Evolutionary conservation across 257 asterid genomes (phyloP).

Genomic region (Handroanthus guayacan): DNA sequence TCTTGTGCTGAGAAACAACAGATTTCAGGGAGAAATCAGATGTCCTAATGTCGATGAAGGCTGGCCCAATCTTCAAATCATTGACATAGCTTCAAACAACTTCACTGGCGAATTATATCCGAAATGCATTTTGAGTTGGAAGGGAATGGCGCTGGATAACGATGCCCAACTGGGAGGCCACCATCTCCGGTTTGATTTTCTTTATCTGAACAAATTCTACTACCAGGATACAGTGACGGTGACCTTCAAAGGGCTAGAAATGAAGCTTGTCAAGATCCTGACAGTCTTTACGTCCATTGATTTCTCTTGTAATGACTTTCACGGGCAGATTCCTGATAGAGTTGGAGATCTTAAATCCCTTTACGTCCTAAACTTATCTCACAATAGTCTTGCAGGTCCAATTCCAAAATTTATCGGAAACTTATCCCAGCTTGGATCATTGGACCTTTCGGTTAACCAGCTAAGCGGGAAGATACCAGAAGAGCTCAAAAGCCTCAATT

Average conservation of each 20-base stretch:
- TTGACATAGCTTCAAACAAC: conserved; percentile 61
- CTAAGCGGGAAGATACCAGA: conserved; percentile 54
- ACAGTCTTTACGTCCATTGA: conserved; percentile 60
- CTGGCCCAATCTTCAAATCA: conserved; percentile 74
- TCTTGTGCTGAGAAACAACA: conserved; percentile 59
- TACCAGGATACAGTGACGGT: conserved; percentile 67
- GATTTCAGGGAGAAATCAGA: conserved; percentile 51
- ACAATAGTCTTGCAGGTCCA: conserved; percentile 52
- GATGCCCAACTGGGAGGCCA: conserved; percentile 25
- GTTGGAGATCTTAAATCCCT: conserved; percentile 60
- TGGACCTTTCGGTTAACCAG: conserved; percentile 60
- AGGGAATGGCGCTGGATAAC: conserved; percentile 47
- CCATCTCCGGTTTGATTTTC: conserved; percentile 39
- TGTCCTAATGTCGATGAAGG: conserved; percentile 40
- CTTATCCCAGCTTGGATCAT: conserved; percentile 53
- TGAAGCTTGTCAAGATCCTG: conserved; percentile 65
- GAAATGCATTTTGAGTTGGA: conserved; percentile 45
- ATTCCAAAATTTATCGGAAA: conserved; percentile 66
- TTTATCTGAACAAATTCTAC: conserved; percentile 37
- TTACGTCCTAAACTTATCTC: conserved; percentile 63
- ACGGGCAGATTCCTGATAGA: conserved; percentile 52
- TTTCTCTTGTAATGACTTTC: conserved; percentile 57
- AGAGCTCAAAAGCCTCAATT: conserved; percentile 48
- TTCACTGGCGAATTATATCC: conserved; percentile 54
- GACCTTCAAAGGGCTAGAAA: conserved; percentile 62